These are phyloP conservation scores for Vigna angularis DNA, from an alignment of 306 rosid genomes.

Conservation along the genomic window DNA sequence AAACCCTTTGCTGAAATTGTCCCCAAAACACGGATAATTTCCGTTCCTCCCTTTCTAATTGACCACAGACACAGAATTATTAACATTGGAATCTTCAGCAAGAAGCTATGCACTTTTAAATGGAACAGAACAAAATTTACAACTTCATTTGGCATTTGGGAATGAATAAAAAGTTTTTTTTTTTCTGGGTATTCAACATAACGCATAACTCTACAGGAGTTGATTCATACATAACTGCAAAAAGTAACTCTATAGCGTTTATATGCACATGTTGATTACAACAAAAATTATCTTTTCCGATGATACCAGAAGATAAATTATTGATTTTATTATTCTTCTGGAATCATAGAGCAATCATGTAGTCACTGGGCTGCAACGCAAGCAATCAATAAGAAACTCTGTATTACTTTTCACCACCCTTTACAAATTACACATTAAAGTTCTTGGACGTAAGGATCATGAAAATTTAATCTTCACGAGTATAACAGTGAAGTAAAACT, in stretches of 20 bases:
- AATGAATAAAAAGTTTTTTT: too few relatives aligned
- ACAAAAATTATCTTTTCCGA: neutral
- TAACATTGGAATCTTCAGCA: neutral
- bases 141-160: neutral
- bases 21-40: neutral
- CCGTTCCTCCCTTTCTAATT: slow-evolving; percentile 17
- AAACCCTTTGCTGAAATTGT: neutral
- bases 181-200: too few relatives aligned
- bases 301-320: neutral
- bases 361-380: neutral
- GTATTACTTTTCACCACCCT: slow-evolving; percentile 27
- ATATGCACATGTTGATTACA: neutral
- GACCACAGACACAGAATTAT: neutral
- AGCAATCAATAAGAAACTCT: slow-evolving; percentile 35
- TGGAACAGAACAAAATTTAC: neutral
- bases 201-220: neutral
- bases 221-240: neutral
- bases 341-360: neutral
- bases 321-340: slow-evolving; percentile 16
- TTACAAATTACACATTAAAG: slow-evolving; percentile 10
- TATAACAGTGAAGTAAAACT: slow-evolving; percentile 34
- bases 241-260: too few relatives aligned
- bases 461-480: slow-evolving; percentile 38
- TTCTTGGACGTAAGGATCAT: slow-evolving; percentile 3
- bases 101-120: neutral